phyloP scores from a whole-genome alignment of 1,284 basidiomycete species.

The Phenoliferia sp. region DNA sequence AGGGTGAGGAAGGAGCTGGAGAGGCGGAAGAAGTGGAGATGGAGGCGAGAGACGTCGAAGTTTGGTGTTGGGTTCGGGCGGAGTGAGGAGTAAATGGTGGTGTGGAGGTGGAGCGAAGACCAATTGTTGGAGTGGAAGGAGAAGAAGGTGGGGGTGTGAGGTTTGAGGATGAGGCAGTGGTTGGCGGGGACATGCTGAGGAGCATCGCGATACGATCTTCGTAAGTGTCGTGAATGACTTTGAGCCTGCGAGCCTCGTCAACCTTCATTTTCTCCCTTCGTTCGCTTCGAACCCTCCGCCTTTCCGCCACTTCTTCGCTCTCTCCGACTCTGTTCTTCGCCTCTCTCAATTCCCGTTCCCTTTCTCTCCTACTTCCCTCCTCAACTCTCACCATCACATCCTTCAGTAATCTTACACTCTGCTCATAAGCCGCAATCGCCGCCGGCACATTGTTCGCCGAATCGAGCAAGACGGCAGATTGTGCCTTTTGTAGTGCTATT shows the following conservation, averaged over 20 bases:
- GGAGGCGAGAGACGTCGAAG: not conserved
- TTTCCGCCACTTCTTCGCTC: conserved; percentile 13
- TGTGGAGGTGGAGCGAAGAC: not conserved
- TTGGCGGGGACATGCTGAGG: conserved; percentile 32
- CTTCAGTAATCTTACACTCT: conserved; percentile 42
- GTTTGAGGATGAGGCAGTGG: not conserved
- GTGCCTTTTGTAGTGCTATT: conserved; percentile 44
- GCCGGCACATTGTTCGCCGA: conserved; percentile 43
- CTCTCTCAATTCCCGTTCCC: conserved; percentile 16
- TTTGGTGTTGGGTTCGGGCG: too few relatives aligned
- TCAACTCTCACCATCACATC: conserved; percentile 46
- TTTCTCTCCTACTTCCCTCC: conserved; percentile 23
- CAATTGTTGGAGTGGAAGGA: not conserved
- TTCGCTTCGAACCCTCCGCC: conserved; percentile 26
- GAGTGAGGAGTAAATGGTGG: too few relatives aligned
- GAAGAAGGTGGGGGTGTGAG: conserved; percentile 1
- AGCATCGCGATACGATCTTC: conserved; percentile 43
- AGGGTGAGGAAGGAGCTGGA: too few relatives aligned
- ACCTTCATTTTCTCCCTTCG: conserved; percentile 35
- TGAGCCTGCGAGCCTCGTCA: conserved; percentile 41
- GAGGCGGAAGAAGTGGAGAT: not conserved
- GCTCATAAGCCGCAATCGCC: conserved; percentile 43
- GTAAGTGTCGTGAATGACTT: conserved; percentile 46
- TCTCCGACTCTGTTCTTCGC: conserved; percentile 17
- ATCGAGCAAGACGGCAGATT: conserved; percentile 45